A percentile compares a stretch with the other conserved stretches of the same genome.
These are phyloP conservation scores for Exophiala spinifera DNA, from an alignment of 2,329 filamentous ascomycete species.

Conservation along the genomic window DNA sequence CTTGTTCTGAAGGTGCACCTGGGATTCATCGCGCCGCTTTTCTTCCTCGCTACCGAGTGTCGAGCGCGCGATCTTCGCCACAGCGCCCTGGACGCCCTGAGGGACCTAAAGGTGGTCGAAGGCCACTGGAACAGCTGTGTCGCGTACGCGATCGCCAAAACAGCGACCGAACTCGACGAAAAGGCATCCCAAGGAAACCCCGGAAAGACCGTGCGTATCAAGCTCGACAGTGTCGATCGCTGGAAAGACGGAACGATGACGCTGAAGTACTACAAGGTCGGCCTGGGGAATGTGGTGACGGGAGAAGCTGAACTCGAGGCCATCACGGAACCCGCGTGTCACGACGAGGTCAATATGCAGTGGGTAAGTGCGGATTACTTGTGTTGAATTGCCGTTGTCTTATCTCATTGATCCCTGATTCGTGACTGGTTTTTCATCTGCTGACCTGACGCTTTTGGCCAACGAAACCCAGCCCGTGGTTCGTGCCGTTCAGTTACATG, in stretches of 20 bases:
- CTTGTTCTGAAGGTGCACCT: conserved; percentile 13
- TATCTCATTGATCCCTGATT: too few species aligned
- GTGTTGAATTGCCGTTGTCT: neutral
- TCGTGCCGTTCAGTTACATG: conserved; percentile 18
- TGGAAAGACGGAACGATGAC: conserved; percentile 10
- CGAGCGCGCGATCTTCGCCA: conserved; percentile 16
- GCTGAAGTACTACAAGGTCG: conserved; percentile 13
- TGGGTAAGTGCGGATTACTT: conserved; percentile 22
- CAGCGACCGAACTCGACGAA: conserved; percentile 14
- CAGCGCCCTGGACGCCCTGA: conserved; percentile 16
- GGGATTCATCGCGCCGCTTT: conserved; percentile 20
- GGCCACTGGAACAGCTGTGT: conserved; percentile 23
- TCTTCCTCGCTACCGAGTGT: conserved; percentile 21
- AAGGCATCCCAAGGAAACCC: neutral
- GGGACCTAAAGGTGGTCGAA: conserved; percentile 14
- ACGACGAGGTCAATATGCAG: conserved; percentile 16
- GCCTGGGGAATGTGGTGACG: conserved; percentile 4
- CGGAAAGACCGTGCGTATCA: conserved; percentile 9
- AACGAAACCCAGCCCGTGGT: conserved; percentile 20
- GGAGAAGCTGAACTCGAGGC: conserved; percentile 4
- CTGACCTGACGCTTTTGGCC: conserved; percentile 1
- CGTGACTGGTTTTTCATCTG: too few species aligned
- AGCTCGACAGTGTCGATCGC: conserved; percentile 19
- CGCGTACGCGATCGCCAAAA: conserved; percentile 19
- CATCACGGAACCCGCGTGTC: conserved; percentile 14